These are phyloP conservation scores for Didymella exigua DNA, from an alignment of 2,329 filamentous ascomycete species.

Conservation along the genomic window DNA sequence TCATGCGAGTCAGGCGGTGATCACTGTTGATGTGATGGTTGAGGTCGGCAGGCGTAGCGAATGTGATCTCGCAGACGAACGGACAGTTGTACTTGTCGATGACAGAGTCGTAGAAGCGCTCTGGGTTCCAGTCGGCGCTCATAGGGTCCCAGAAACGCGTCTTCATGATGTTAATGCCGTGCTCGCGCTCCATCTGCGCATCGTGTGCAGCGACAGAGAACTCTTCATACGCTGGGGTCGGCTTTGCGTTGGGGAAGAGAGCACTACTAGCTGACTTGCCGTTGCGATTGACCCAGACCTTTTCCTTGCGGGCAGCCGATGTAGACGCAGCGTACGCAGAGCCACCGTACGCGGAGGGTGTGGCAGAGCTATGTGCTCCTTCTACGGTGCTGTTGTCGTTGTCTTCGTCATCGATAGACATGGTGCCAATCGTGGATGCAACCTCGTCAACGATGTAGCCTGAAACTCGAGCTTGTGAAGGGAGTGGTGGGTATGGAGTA, in stretches of 20 bases:
- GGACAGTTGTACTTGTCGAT: constrained; percentile 61
- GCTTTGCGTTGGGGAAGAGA: constrained; percentile 47
- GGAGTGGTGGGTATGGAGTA: constrained; percentile 31
- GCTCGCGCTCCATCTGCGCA: constrained; percentile 29
- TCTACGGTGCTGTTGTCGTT: constrained; percentile 19
- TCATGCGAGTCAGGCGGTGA: constrained; percentile 45
- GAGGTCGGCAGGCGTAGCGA: constrained; percentile 37
- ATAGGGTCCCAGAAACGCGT: constrained; percentile 57
- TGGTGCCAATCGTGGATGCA: constrained; percentile 11
- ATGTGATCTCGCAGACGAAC: constrained; percentile 56
- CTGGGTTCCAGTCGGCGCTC: constrained; percentile 55
- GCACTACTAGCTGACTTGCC: constrained; percentile 29
- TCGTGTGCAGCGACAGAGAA: constrained; percentile 40
- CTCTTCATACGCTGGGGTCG: constrained; percentile 34
- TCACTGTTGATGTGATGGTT: constrained; percentile 44
- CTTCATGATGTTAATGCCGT: constrained; percentile 49
- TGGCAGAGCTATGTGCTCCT: not conserved
- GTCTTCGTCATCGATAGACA: constrained; percentile 27
- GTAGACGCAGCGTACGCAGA: constrained; percentile 1
- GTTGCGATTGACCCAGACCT: constrained; percentile 30
- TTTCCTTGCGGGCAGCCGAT: constrained; percentile 20
- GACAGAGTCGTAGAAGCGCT: constrained; percentile 54
- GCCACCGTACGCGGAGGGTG: not conserved
- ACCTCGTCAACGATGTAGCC: constrained; percentile 8
- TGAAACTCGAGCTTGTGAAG: constrained; percentile 6